These are phyloP conservation scores for Pythium dissotocum DNA, from an alignment of 352 stramenopile genomes.

Conservation along the genomic window DNA sequence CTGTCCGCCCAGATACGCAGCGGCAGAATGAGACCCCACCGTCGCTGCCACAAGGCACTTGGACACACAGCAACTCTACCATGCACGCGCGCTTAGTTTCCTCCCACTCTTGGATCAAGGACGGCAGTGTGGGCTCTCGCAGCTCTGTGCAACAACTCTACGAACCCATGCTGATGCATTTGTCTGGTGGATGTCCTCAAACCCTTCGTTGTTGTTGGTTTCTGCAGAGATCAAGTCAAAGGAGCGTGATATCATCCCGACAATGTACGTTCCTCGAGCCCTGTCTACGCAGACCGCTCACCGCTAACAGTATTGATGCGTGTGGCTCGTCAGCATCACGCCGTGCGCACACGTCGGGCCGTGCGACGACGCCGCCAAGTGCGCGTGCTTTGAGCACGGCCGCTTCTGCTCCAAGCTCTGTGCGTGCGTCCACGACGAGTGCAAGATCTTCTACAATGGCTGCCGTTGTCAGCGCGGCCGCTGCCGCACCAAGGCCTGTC, in stretches of 20 bases:
- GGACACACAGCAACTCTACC: conserved; percentile 17
- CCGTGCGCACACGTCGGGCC: conserved; percentile 86
- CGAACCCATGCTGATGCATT: background rate
- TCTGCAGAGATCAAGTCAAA: conserved; percentile 23
- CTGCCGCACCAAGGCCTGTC: conserved; percentile 86
- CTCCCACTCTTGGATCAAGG: conserved; percentile 33
- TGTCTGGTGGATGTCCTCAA: no score
- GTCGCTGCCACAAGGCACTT: conserved; percentile 44
- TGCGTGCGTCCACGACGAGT: conserved; percentile 70
- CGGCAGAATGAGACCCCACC: conserved; percentile 35
- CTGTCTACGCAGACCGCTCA: no score
- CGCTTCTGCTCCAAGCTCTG: conserved; percentile 94
- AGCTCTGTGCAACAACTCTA: conserved; percentile 27
- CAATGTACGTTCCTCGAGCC: conserved; percentile 14
- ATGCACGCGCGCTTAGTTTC: conserved; percentile 19
- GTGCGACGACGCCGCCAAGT: conserved; percentile 81
- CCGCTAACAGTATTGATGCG: no score
- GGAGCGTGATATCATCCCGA: conserved; percentile 20
- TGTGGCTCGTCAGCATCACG: conserved; percentile 47
- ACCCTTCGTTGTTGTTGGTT: background rate
- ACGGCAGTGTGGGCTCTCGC: conserved; percentile 6
- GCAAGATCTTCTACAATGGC: conserved; percentile 87
- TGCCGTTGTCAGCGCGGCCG: conserved; percentile 85
- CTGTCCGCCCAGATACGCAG: conserved; percentile 68
- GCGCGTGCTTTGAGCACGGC: conserved; percentile 83